These are phyloP conservation scores for Euphorbia tirucalli DNA, from an alignment of 345 rosid species.

Conservation along the genomic window DNA sequence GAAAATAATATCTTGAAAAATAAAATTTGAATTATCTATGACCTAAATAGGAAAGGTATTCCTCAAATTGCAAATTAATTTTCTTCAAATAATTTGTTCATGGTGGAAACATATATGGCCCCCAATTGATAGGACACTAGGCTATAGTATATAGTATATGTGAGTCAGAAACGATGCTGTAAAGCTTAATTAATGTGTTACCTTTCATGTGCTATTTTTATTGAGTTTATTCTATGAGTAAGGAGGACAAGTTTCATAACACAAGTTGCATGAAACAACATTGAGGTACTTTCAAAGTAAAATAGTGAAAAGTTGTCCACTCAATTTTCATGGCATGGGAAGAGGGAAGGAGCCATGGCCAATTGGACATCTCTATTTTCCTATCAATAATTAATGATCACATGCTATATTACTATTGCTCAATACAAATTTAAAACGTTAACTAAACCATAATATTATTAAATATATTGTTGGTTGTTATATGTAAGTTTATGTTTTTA, in stretches of 20 bases:
- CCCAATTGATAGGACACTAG: background rate
- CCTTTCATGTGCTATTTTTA: background rate
- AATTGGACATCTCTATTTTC: too few species aligned
- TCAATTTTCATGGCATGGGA: background rate
- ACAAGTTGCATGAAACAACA: constrained; percentile 26
- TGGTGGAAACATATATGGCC: background rate
- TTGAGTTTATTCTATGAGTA: too few species aligned
- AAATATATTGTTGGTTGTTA: too few species aligned
- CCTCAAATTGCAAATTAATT: background rate
- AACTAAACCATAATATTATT: too few species aligned
- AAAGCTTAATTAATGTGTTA: too few species aligned
- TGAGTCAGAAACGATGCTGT: too few species aligned
- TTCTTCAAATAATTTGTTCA: background rate
- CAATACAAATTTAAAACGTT: too few species aligned
- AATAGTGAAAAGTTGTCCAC: background rate
- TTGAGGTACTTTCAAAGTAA: constrained; percentile 1
- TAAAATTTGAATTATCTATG: background rate
- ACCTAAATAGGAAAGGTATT: background rate
- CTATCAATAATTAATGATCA: background rate
- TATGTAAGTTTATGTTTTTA: too few species aligned
- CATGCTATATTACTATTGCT: too few species aligned
- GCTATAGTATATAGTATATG: background rate
- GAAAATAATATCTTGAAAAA: background rate
- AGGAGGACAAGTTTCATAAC: constrained; percentile 6
- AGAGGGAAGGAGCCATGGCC: background rate